Base-by-base conservation (phyloP, 805 yeast genomes). In the Pichia manshurica region DNA sequence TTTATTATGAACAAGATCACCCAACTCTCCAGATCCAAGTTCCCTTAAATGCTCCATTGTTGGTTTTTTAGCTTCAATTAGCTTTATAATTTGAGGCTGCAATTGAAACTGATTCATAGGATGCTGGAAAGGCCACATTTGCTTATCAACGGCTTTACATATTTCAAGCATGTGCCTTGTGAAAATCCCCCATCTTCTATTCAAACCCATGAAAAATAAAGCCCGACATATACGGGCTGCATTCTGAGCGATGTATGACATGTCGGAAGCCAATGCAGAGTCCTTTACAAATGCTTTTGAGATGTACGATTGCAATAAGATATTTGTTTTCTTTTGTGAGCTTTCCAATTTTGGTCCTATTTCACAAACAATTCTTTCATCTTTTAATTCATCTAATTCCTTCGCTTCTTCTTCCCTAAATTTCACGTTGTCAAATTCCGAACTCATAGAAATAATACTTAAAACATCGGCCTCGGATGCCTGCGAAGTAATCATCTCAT, bases 191-290 rank as follows among this genome's bases (percentile, higher is more conserved):
- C 99, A 93, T 49, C 95, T 72, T 55, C 99, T 73, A 59, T 87
- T 86, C 32, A 93, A 70, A 33, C 96, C 95, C 52, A 93, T 81
- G 52, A 90, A 68, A 56, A 93, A 89, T 42, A 95, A 70, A 0
- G 99, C 96, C 22, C 98, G 78, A 55, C 96, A 80, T 31, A 93
- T 91, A 71, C 99, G 81, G 1, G 91, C 88, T 3, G 97, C 78
- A 59, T 93, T 93, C 59, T 93, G 99, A 1, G 98, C 97, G 48
- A 93, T 95, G 62, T 93, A 93, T 53, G 87, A 85, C 42, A 87
- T 74, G 64, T 93, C 99, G 0, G 97, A 87, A 2, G 78, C 71
- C 49, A 93, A 69, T 0, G 99, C 84, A 3, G 96, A 81, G 49
- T 88, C 96, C 49, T 75, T 78, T 33, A 90, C 77, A 10, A 64